phyloP scores from a whole-genome alignment of 805 yeast genomes.

The Schwanniomyces polymorphus region DNA sequence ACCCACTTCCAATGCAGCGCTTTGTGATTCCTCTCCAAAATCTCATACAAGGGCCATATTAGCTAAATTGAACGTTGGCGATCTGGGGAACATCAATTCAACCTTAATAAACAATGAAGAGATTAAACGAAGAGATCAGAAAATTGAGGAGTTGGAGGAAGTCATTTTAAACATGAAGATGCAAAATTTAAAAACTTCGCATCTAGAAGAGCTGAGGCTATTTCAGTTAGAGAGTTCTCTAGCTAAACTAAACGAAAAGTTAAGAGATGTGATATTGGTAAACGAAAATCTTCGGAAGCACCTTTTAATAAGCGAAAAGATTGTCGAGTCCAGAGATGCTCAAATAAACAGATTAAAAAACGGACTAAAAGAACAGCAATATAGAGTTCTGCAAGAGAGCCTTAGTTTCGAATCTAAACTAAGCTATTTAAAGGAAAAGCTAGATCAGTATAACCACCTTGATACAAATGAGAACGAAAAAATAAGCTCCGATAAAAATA shows the following conservation, averaged over 20 bases:
- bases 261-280: conserved; percentile 62
- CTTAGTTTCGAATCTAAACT: conserved; percentile 48
- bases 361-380: conserved; percentile 51
- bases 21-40: conserved; percentile 4
- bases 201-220: conserved; percentile 48
- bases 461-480: not conserved
- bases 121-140: conserved; percentile 24
- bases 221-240: conserved; percentile 58
- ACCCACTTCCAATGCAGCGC: not conserved
- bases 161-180: conserved; percentile 27
- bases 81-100: not conserved
- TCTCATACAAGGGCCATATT: conserved; percentile 11
- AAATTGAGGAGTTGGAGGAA: conserved; percentile 30
- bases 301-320: conserved; percentile 51
- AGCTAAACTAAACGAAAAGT: conserved; percentile 55
- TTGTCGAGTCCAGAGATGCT: conserved; percentile 56
- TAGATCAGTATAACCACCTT: conserved; percentile 1
- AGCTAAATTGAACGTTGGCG: not conserved
- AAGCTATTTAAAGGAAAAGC: conserved; percentile 8
- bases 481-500: not conserved
- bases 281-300: conserved; percentile 59
- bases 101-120: conserved; percentile 13
- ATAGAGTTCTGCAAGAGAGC: conserved; percentile 48
- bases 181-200: conserved; percentile 27
- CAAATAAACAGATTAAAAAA: conserved; percentile 56